phyloP scores from a whole-genome alignment of 345 rosid genomes.

The Gossypium arboreum region DNA sequence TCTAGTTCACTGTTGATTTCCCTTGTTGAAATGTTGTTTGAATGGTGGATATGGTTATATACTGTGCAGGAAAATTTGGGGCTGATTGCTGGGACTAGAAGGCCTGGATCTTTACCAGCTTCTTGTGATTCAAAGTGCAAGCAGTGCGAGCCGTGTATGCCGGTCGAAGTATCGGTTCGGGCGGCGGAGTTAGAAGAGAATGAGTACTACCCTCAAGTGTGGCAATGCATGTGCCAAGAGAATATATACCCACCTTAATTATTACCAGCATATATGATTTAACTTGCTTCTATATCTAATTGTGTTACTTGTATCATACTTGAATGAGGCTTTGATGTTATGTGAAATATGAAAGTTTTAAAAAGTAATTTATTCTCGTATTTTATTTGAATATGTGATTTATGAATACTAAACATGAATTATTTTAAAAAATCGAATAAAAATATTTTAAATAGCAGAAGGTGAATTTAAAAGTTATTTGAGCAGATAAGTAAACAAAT shows the following conservation, averaged over 20 bases:
- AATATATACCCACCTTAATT: conserved; percentile 10
- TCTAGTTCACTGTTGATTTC: neutral
- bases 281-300: neutral
- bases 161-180: neutral
- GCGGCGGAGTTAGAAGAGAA: neutral
- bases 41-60: neutral
- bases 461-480: neutral
- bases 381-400: too few species aligned
- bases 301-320: neutral
- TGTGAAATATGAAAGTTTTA: too few species aligned
- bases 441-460: neutral
- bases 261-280: neutral
- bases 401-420: too few species aligned
- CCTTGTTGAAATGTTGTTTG: neutral
- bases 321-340: too few species aligned
- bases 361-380: too few species aligned
- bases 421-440: too few species aligned
- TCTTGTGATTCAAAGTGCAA: conserved; percentile 16
- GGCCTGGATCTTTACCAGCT: conserved; percentile 10
- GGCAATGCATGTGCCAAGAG: conserved; percentile 19
- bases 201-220: conserved; percentile 20
- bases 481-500: neutral
- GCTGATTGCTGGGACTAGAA: neutral
- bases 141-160: conserved; percentile 15
- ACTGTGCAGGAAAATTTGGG: neutral